phyloP scores from a whole-genome alignment of 2,329 filamentous ascomycete genomes.

The Ceratocystis alfenasii region DNA sequence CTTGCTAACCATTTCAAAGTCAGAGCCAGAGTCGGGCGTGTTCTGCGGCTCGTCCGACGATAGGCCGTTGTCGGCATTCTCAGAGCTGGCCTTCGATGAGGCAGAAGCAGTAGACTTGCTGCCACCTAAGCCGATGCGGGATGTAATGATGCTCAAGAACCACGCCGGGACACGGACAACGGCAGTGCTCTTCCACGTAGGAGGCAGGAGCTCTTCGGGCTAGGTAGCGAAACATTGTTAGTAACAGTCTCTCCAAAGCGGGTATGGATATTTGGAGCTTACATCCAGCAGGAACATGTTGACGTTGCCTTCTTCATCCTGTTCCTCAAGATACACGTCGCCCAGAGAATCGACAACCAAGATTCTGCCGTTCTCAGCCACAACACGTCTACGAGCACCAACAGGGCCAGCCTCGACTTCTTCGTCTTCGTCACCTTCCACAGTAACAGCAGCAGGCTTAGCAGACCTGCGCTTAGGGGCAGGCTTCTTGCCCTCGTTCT shows the following conservation, averaged over 20 bases:
- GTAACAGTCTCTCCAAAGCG: not conserved
- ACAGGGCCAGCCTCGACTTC: constrained; percentile 50
- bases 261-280: constrained; percentile 32
- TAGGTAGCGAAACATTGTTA: constrained; percentile 31
- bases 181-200: constrained; percentile 70
- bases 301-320: constrained; percentile 72
- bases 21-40: constrained; percentile 44
- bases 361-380: constrained; percentile 90
- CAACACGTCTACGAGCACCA: constrained; percentile 73
- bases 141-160: constrained; percentile 44
- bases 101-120: not conserved
- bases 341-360: constrained; percentile 84
- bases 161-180: constrained; percentile 68
- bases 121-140: constrained; percentile 33
- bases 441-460: constrained; percentile 27
- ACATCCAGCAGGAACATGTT: constrained; percentile 83
- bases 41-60: constrained; percentile 37
- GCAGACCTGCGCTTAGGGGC: constrained; percentile 32
- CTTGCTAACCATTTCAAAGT: constrained; percentile 53
- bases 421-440: constrained; percentile 33
- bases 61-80: constrained; percentile 31
- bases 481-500: constrained; percentile 52
- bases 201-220: constrained; percentile 66
- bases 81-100: constrained; percentile 28
- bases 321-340: constrained; percentile 89